Base-by-base conservation (phyloP, 2,329 filamentous ascomycete species). In the Knoxdaviesia capensis region DNA sequence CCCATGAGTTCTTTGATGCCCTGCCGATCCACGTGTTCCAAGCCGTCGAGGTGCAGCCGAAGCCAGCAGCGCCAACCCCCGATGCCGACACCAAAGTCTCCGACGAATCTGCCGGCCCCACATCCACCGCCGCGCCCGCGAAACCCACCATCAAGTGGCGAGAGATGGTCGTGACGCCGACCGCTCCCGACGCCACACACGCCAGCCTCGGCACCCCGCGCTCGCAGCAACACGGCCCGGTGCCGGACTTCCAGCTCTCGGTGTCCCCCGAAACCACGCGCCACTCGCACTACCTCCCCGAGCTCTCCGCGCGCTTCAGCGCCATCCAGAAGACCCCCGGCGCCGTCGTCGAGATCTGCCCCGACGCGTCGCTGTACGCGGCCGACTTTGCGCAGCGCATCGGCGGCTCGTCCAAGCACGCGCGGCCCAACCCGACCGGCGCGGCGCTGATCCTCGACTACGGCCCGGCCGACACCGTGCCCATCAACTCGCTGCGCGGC, bases 1-100 rank as follows among this genome's bases (percentile, higher is more conserved):
- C 90, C 5, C 90, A 98, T 57, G 90, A 98, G 56, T 96, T 98
- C 66, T 98, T 98, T 62, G 90, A 98, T 51, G 90, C 90, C 3
- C 76, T 98, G 1, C 90, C 90, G 33, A 94, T 98, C 50, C 87
- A 98, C 57, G 78, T 84, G 46, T 98, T 98, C 56, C 80, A 96
- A 58, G 80, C 83, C 9, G 69, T 88, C 41, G 55, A 59, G 5
- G 57, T 64, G 30, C 47, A 43, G 33, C 46, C 43, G 36, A 46
- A 38, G 36, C 44, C 41, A 7, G 43, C 39, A 8, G 57, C 68
- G 38, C 62, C 63, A 48, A 56, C 62, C 9, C 56, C 62, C 34
- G 54, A 66, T 44, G 49, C 59, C 50, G 47, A 57, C 48, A 47
- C 66, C 34, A 53, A 60, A 5, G 41, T 54, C 56, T 59, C 49